These are phyloP conservation scores for Aureobasidium leucospermi DNA, from an alignment of 2,329 filamentous ascomycete genomes.

Conservation along the genomic window DNA sequence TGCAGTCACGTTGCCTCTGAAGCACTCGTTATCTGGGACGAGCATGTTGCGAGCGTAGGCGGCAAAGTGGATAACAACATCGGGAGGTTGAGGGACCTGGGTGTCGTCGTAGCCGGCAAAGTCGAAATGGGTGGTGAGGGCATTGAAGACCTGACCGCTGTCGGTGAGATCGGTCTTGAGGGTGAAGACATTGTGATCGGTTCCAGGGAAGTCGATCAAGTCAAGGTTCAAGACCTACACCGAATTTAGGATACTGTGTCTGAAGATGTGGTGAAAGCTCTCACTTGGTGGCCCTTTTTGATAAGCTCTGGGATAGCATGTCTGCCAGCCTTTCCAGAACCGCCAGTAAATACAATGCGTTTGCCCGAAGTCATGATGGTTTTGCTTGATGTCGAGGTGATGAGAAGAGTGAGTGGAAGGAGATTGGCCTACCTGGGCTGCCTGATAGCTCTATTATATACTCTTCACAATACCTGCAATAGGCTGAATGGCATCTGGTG, in stretches of 20 bases:
- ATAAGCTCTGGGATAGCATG: slow-evolving; percentile 49
- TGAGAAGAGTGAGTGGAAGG: background rate
- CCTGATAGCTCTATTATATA: background rate
- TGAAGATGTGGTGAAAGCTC: background rate
- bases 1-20: slow-evolving; percentile 47
- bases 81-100: slow-evolving; percentile 40
- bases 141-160: slow-evolving; percentile 50
- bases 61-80: slow-evolving; percentile 57
- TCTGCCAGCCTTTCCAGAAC: slow-evolving; percentile 49
- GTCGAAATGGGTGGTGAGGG: slow-evolving; percentile 50
- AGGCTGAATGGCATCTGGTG: background rate
- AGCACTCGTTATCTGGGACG: slow-evolving; percentile 54
- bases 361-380: slow-evolving; percentile 25
- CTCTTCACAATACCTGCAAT: background rate
- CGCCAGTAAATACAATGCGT: slow-evolving; percentile 47
- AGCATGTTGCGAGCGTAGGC: slow-evolving; percentile 55
- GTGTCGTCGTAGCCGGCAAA: slow-evolving; percentile 43
- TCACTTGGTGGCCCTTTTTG: slow-evolving; percentile 39
- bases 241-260: background rate
- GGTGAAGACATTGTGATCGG: slow-evolving; percentile 38
- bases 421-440: background rate
- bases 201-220: slow-evolving; percentile 35
- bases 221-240: slow-evolving; percentile 47
- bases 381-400: background rate
- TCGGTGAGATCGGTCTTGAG: slow-evolving; percentile 50